Evolutionary conservation across 2,329 filamentous ascomycete species (phyloP).

Genomic region (Colletotrichum spinosum): DNA sequence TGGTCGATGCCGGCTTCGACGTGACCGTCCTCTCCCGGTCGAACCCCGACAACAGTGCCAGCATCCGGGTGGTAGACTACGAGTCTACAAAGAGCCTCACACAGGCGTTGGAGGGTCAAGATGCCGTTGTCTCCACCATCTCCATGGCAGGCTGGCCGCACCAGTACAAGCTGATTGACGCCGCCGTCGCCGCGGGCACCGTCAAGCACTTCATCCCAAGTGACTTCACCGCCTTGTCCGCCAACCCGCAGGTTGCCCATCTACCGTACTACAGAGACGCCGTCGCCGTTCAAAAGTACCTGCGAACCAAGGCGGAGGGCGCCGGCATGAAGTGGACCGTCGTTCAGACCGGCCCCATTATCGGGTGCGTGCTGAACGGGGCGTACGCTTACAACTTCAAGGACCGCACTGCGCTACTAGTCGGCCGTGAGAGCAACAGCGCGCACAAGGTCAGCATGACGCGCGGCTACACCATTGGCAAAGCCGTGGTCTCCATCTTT

Average conservation of each 20-base stretch:
- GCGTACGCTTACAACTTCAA: constrained; percentile 24
- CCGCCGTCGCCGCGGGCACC: constrained; percentile 60
- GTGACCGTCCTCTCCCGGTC: constrained; percentile 54
- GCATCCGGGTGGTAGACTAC: constrained; percentile 51
- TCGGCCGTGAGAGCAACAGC: constrained; percentile 55
- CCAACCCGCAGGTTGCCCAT: constrained; percentile 26
- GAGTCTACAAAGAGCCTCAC: constrained; percentile 56
- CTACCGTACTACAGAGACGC: constrained; percentile 37
- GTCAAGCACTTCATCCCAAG: constrained; percentile 66
- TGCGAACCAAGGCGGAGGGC: constrained; percentile 25
- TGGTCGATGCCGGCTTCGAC: constrained; percentile 44
- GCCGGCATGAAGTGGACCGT: constrained; percentile 46
- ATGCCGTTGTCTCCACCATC: constrained; percentile 65
- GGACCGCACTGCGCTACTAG: constrained; percentile 51
- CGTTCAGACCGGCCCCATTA: constrained; percentile 56
- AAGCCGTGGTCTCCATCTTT: constrained; percentile 60
- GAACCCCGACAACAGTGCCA: constrained; percentile 44
- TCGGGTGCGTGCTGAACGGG: constrained; percentile 42
- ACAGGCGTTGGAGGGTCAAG: constrained; percentile 64
- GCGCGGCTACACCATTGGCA: constrained; percentile 57
- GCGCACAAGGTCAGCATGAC: constrained; percentile 57
- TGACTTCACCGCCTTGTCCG: constrained; percentile 54
- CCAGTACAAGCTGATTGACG: constrained; percentile 63
- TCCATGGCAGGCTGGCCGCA: constrained; percentile 52
- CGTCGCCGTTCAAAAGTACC: constrained; percentile 32